Base-by-base conservation (phyloP, 139 green algal species). In the Diplosphaera chodatii region DNA sequence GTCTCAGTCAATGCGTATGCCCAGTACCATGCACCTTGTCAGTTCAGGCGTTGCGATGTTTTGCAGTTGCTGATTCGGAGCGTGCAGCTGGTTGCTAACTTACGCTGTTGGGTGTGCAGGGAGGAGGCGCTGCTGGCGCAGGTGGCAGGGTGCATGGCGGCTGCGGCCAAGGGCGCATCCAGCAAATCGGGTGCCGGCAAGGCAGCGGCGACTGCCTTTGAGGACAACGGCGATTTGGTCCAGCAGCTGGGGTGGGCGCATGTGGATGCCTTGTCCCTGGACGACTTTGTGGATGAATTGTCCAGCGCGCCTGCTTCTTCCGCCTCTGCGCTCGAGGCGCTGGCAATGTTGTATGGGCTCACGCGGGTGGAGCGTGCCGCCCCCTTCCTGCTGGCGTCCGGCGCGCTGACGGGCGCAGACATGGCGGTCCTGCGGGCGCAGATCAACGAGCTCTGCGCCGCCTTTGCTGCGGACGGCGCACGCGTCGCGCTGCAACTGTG, bases 241-340 rank as follows among this genome's bases (percentile, higher is more conserved):
- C 83, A 93, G 71, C 65, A 37, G 5, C 74, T 96, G n/a, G 90
- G 90, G n/a, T 94, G 90, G 89, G 86, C 84, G 29, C 79, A 82
- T 37, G 77, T 88, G 8, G 88, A 96, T 40, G 77, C 30, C 77
- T 76, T 41, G 80, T 59, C 83, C 32, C 76, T 88, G 64, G 71
- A 79, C 0, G 82, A 80, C 55, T 85, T 96, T 31, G 27, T 82
- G 22, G 37, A 72, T 13, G 83, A 80, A 66, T 73, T 65, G 32
- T 63, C 48, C 22, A 34, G 8, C 2, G 76, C 76, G 25, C 76
- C 79, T 10, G 21, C 64, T 0, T 55, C 20, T 0, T 68, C 74
- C 65, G 56, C 63, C 40, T 40, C 56, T 27, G 30, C 68, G n/a
- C 73, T 86, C 27, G 48, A 59, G 48, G 48, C 76, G 63, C 75